These are phyloP conservation scores for Triglochin maritima DNA, from an alignment of 106 monocot genomes.

Conservation along the genomic window DNA sequence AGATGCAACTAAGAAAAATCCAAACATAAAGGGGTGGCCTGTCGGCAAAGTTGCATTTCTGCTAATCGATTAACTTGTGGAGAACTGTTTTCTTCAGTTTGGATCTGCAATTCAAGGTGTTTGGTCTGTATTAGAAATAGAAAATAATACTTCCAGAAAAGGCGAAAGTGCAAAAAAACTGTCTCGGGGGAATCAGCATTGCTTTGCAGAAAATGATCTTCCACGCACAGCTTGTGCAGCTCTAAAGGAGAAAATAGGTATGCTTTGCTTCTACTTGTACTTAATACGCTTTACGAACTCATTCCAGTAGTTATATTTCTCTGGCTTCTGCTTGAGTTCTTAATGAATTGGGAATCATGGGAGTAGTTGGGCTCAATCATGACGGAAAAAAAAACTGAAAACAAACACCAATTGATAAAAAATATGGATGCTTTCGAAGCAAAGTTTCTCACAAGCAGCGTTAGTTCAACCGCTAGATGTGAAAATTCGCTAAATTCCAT, in stretches of 20 bases:
- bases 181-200: not conserved
- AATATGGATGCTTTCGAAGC: too few species aligned
- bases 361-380: too few species aligned
- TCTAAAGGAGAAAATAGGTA: conserved; percentile 46
- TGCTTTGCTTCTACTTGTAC: not conserved
- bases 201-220: conserved; percentile 10
- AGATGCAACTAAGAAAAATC: conserved; percentile 28
- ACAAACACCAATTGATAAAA: too few species aligned
- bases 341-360: too few species aligned
- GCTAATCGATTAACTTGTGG: conserved; percentile 27
- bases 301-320: too few species aligned
- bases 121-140: conserved; percentile 55
- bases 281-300: too few species aligned
- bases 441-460: too few species aligned
- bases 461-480: too few species aligned
- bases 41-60: conserved; percentile 53
- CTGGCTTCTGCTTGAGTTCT: too few species aligned
- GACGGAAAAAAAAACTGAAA: too few species aligned
- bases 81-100: conserved; percentile 42
- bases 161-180: not conserved
- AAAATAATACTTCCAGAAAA: not conserved
- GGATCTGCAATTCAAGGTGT: conserved; percentile 25
- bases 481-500: too few species aligned
- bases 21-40: conserved; percentile 40
- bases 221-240: conserved; percentile 32